Base-by-base conservation (phyloP, 2,329 filamentous ascomycete species). In the Paraphoma chrysanthemicola region DNA sequence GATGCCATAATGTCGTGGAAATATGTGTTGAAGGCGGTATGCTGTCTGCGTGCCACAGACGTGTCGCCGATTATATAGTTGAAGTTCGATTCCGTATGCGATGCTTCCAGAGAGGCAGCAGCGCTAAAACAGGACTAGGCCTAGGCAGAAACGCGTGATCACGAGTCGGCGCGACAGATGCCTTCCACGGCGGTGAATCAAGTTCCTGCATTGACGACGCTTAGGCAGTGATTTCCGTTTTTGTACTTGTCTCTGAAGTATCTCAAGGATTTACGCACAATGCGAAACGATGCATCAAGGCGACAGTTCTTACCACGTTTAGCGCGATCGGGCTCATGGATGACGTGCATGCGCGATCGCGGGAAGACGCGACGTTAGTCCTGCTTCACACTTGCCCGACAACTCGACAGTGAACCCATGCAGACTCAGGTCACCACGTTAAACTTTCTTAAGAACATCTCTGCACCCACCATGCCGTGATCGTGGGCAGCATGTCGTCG, bases 401-500 rank as follows among this genome's bases (percentile, higher is more conserved):
- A 48, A 44, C 14, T 48, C 23, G 23, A 23, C 5, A 23, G 23
- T 23, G 23, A 23, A 23, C 23, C 23, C 23, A 23, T 2, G 2
- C 23, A 23, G 23, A 23, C 23, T 5, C 23, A 23, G 23, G 23
- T 23, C 23, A 23, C 23, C 23, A 3, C 23, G 23, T 23, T 23
- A 23, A 23, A 23, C 23, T 23, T 23, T 23, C 23, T 23, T 23
- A 23, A 5, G 23, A 23, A 23, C 23, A 23, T 23, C 23, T 23
- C 23, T 23, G 23, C 23, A 23, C 33, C 33, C 33, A 51, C 41
- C 23, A 69, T 68, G 66, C 2, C 39, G 38, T 70, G 44, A 59
- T 16, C 16, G 38, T 38, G 51, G 18, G 29, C 48, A 62, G 28
- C 11, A 80, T 80, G 78, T 84, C 82, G 47, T 84, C 82, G 10